Conservation (phyloP, 2,329 filamentous ascomycete genomes). For the Hypoxylon sp. region DNA sequence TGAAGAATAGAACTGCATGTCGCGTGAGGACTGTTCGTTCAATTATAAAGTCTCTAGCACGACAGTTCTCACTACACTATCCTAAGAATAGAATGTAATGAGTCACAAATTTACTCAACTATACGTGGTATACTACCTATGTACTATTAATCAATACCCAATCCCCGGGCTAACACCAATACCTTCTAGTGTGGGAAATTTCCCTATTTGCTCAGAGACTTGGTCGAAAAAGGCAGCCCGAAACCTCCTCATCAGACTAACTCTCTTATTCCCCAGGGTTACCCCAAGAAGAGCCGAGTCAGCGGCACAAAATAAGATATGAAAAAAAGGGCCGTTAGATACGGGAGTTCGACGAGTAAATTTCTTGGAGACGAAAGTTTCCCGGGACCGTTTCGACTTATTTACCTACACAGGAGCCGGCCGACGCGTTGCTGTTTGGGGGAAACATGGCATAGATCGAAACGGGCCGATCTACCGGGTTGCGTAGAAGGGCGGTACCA, state of each 20-base stretch:
- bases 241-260: no score
- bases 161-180: no score
- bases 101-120: no score
- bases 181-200: no score
- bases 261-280: background rate
- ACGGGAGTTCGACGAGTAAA: constrained; percentile 5
- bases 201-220: constrained; percentile 2
- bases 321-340: constrained; percentile 1
- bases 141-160: no score
- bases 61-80: no score
- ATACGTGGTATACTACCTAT: no score
- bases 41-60: no score
- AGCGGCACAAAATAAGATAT: constrained; percentile 16
- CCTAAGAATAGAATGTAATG: constrained; percentile 4
- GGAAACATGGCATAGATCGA: constrained; percentile 9
- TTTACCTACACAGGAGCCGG: constrained; percentile 7
- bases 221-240: constrained; percentile 11
- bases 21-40: no score
- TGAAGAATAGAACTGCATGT: no score
- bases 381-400: constrained; percentile 15
- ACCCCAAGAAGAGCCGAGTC: constrained; percentile 12
- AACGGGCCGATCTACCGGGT: constrained; percentile 33
- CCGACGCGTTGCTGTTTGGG: constrained; percentile 30
- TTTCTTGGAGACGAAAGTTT: constrained; percentile 26
- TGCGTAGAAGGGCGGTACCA: constrained; percentile 34